phyloP scores from a whole-genome alignment of 2,329 filamentous ascomycete species.

The Fusarium sp. region DNA sequence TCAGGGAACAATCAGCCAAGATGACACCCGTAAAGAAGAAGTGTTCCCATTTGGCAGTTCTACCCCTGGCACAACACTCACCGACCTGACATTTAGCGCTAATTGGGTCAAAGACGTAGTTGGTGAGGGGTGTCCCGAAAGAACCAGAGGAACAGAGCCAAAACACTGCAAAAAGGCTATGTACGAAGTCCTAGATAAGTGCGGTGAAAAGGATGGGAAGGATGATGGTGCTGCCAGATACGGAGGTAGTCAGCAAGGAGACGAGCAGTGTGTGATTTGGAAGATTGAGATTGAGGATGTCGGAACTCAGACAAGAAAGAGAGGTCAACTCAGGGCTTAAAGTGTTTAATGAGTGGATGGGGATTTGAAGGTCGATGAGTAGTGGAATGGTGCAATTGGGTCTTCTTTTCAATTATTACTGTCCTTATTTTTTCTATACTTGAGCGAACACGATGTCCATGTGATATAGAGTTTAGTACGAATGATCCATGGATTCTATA shows the following conservation, averaged over 20 bases:
- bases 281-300: conserved; percentile 31
- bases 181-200: not conserved
- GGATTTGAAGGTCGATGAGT: no score
- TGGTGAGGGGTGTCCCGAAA: not conserved
- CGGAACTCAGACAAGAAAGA: not conserved
- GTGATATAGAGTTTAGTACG: no score
- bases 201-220: conserved; percentile 1
- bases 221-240: conserved; percentile 1
- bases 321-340: no score
- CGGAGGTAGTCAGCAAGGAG: conserved; percentile 16
- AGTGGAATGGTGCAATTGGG: no score
- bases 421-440: no score
- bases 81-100: not conserved
- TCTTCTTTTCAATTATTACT: no score
- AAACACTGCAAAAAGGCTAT: conserved; percentile 1
- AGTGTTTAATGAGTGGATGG: not conserved
- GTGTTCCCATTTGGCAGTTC: not conserved
- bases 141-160: conserved; percentile 4
- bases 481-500: no score
- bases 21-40: not conserved
- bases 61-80: not conserved
- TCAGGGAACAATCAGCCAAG: not conserved
- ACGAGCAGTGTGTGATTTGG: conserved; percentile 15
- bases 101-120: not conserved
- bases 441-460: no score